These are phyloP conservation scores for Ulota crispa DNA, from an alignment of 225 moss, liverwort and hornwort genomes.

Conservation along the genomic window DNA sequence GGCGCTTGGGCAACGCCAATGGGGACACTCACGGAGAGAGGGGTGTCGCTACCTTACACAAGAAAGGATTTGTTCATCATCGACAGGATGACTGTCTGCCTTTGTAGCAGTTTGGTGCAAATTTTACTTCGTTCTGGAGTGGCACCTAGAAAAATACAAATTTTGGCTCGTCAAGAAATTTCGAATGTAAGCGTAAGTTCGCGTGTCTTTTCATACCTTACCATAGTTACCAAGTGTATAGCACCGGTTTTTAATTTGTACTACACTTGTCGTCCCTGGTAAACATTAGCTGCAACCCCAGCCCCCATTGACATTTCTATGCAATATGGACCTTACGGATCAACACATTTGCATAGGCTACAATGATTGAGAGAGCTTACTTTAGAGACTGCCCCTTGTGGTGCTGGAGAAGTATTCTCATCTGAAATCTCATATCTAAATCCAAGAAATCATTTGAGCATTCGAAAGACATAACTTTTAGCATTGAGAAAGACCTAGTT, in stretches of 20 bases:
- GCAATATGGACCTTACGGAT: not conserved
- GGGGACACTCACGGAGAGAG: too few species aligned
- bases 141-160: not conserved
- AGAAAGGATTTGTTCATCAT: not conserved
- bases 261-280: not conserved
- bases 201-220: not conserved
- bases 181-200: not conserved
- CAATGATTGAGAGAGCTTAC: not conserved
- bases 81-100: not conserved
- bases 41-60: too few species aligned
- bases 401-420: slow-evolving; percentile 33
- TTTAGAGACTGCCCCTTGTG: slow-evolving; percentile 37
- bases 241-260: not conserved
- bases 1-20: too few species aligned
- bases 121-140: not conserved
- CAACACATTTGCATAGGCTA: not conserved
- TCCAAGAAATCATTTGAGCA: not conserved
- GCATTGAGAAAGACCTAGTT: not conserved
- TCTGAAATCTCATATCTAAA: not conserved
- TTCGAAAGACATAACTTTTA: not conserved
- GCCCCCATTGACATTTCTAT: not conserved
- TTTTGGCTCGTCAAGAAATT: not conserved
- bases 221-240: too few species aligned
- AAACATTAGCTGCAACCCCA: not conserved
- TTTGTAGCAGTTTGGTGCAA: not conserved